Base-by-base conservation (phyloP, 495 filamentous ascomycete genomes). In the Neurospora terricola region DNA sequence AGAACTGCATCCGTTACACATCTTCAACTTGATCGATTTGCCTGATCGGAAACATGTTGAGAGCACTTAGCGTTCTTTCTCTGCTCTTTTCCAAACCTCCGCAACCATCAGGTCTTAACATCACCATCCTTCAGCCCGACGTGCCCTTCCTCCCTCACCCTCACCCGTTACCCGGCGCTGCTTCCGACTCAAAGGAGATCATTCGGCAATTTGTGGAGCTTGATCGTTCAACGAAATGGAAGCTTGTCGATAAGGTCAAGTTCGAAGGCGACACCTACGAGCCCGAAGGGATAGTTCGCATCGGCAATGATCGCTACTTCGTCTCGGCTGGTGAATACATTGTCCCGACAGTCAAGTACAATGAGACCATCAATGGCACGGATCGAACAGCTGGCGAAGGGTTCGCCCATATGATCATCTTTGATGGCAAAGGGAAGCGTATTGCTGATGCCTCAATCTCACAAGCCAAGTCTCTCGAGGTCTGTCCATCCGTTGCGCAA, bases 251-350 rank as follows among this genome's bases (percentile, higher is more conserved):
- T 4, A 80, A 78, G 62, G 72, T 79, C 70, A 62, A 62, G 12
- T 78, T 84, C n/a, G 74, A 83, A 62, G 82, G 80, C 27, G 77
- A 84, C 68, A 81, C 80, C 7, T 82, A 77, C 43, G 80, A 83
- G 73, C 81, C 80, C 9, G 82, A 84, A 69, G 79, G 82, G 3
- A 78, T 84, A 18, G 75, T 78, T 16, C 80, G 78, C 40, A 23
- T 82, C 9, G 80, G 80, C 23, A 72, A 77, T n/a, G 73, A 79
- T 38, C 80, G 79, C 10, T 79, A 75, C 30, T 77, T 82, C 71
- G 75, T 83, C 23, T 78, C 79, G 5, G 69, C 81, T 23, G 78
- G 76, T 27, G 78, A 81, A 70, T 80, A 76, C 62, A 78, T 72
- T 12, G 75, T 75, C 3, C 73, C 75, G 4, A 81, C 79, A 3